Evolutionary conservation across 805 yeast species (phyloP), one percentile per base, ranked within the genome.

Genomic region (Saccharomycopsis selenospora): DNA sequence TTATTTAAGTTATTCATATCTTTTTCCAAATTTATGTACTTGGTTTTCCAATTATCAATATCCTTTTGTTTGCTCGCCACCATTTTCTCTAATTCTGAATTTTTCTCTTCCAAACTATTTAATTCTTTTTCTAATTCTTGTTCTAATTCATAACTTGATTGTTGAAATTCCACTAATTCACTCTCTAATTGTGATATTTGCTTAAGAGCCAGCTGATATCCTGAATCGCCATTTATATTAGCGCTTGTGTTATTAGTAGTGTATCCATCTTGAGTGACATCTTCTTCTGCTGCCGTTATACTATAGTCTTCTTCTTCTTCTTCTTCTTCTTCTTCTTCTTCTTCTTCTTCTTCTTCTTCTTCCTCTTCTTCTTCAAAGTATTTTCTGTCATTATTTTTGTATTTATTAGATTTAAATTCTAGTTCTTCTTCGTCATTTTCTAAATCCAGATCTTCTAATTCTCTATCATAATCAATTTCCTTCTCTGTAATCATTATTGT

Each of bases 271-370:
- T n/a, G n/a, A n/a, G n/a, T n/a, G n/a, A n/a, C n/a, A n/a, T n/a
- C n/a, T n/a, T n/a, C n/a, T n/a, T n/a, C n/a, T n/a, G n/a, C n/a
- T n/a, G n/a, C n/a, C n/a, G 68, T 70, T 71, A 95, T 76, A 47
- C 96, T 95, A 3, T 76, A 66, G 52, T 79, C 69, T 14, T 57
- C 59, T 4, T 56, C 57, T 2, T 54, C 58, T 10, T 57, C 67
- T 50, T 56, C 60, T 43, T 61, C 67, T 10, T 57, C 64, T 4
- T 57, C 59, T 7, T 59, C 62, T 5, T 63, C 66, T 17, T 64
- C 67, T 0, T 58, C 63, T 20, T 57, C 65, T 8, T 59, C 64
- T 2, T 64, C 66, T 4, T 63, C 66, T 11, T 64, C 71, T 0
- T 61, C 68, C 1, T 63, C 66, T 1, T 58, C 64, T 2, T 66